Evolutionary conservation across 2,329 filamentous ascomycete species (phyloP), one percentile per base, ranked within the genome.

Genomic region (Pyrenochaeta sp.): DNA sequence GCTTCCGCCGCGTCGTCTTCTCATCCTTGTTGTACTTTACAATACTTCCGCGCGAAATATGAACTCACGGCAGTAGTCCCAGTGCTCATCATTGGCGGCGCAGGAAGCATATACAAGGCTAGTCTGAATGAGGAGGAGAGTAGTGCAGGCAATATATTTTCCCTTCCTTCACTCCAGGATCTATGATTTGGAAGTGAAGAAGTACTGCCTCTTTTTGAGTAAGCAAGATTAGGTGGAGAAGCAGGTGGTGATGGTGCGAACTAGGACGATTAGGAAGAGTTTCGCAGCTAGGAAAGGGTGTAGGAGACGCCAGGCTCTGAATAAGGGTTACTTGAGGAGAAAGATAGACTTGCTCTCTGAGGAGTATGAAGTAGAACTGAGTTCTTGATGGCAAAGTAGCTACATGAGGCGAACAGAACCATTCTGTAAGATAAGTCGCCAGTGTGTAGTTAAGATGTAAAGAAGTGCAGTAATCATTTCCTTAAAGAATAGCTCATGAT

Each of bases 11-110:
- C 40, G 52, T 44, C 3, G 21, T 45, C 36, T 27, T 44, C 14
- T 42, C 33, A 31, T 50, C 56, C n/a, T 27, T 32, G 1, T 52
- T 54, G 40, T 54, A 52, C 27, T 43, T 46, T 30, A n/a, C 20
- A 41, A 4, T 45, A 29, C 40, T 56, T 56, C 1, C 50, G 2
- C 20, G 15, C 27, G 14, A 59, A 61, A 14, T 55, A 59, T 36
- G 50, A 11, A 4, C 45, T n/a, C 0, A 42, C 50, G 1, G 30
- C 29, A 7, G n/a, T n/a, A n/a, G n/a, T n/a, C n/a, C n/a, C n/a
- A n/a, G n/a, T n/a, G n/a, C n/a, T n/a, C n/a, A n/a, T n/a, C n/a
- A n/a, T n/a, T n/a, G n/a, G n/a, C n/a, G n/a, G n/a, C n/a, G n/a
- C n/a, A 61, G 41, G 11, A 60, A 3, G 53, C 20, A 2, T 49